Conservation (phyloP, 2,329 filamentous ascomycete genomes). For the Trichophyton equinum region DNA sequence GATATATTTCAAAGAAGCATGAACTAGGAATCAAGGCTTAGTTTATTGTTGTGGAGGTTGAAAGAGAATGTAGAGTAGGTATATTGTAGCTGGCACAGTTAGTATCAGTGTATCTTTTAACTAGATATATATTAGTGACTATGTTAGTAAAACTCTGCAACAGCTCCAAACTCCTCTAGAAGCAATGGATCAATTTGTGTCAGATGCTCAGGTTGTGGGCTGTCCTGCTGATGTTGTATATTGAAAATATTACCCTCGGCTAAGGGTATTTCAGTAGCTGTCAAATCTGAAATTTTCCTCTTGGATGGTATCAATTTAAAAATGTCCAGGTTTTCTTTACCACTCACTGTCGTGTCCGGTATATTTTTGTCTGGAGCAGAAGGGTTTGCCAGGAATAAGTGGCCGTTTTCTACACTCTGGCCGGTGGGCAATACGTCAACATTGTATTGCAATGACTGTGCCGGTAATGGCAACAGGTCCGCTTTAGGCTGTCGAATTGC, state of each 20-base stretch:
- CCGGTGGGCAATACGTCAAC: neutral
- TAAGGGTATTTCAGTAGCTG: neutral
- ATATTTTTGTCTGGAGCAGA: neutral
- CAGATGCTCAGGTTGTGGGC: too few relatives aligned
- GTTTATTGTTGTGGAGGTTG: too few relatives aligned
- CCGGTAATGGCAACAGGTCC: neutral
- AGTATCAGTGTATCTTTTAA: neutral
- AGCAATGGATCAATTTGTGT: conserved; percentile 26
- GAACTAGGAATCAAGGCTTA: too few relatives aligned
- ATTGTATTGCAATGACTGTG: neutral
- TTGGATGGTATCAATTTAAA: neutral
- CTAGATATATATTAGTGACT: neutral
- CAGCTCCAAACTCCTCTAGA: conserved; percentile 30
- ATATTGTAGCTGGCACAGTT: neutral
- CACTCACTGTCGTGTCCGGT: neutral
- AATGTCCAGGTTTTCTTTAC: neutral
- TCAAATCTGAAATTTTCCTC: neutral
- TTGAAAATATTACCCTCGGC: neutral
- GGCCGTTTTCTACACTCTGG: neutral
- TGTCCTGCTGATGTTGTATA: neutral
- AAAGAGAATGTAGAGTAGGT: neutral
- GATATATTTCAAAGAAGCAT: too few relatives aligned
- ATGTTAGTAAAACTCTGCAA: conserved; percentile 27
- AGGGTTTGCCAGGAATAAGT: neutral
- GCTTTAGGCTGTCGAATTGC: neutral